Conservation (phyloP, 2,329 filamentous ascomycete genomes). For the Nigrograna mackinnonii region DNA sequence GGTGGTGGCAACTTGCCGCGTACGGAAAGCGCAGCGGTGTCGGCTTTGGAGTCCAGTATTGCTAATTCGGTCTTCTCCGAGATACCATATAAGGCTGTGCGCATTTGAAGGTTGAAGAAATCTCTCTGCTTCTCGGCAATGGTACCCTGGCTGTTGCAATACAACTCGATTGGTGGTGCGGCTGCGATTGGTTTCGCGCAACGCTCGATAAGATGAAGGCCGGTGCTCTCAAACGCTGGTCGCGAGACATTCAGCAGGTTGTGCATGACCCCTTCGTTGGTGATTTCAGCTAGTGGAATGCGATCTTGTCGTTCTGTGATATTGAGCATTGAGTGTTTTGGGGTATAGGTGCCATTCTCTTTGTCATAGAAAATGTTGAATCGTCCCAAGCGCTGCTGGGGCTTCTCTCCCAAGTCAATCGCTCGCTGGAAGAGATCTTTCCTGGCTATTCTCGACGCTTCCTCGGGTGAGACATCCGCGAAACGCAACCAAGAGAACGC, state of each 20-base stretch:
- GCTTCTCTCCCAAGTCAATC: conserved; percentile 55
- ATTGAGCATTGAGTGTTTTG: conserved; percentile 78
- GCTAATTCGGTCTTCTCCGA: conserved; percentile 68
- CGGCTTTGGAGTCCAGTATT: conserved; percentile 73
- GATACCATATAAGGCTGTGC: conserved; percentile 73
- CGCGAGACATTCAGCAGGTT: conserved; percentile 80
- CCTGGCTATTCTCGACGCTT: conserved; percentile 72
- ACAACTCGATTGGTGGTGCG: conserved; percentile 83
- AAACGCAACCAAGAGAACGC: conserved; percentile 92
- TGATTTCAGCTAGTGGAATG: conserved; percentile 69
- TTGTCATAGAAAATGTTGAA: conserved; percentile 70
- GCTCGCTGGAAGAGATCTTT: conserved; percentile 75
- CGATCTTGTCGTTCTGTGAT: conserved; percentile 73
- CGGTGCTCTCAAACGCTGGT: conserved; percentile 66
- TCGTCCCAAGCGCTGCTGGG: conserved; percentile 65
- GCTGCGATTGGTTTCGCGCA: conserved; percentile 77
- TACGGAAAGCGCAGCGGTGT: conserved; percentile 66
- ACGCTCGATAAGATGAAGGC: conserved; percentile 78
- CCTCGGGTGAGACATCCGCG: conserved; percentile 73
- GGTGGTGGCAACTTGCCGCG: conserved; percentile 74
- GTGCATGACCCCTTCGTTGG: conserved; percentile 71
- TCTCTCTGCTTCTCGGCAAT: conserved; percentile 69
- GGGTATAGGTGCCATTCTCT: conserved; percentile 68
- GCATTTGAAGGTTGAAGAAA: conserved; percentile 78
- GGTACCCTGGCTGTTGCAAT: conserved; percentile 69